These are phyloP conservation scores for Russula dissimulans DNA, from an alignment of 768 basidiomycete species.

Conservation along the genomic window DNA sequence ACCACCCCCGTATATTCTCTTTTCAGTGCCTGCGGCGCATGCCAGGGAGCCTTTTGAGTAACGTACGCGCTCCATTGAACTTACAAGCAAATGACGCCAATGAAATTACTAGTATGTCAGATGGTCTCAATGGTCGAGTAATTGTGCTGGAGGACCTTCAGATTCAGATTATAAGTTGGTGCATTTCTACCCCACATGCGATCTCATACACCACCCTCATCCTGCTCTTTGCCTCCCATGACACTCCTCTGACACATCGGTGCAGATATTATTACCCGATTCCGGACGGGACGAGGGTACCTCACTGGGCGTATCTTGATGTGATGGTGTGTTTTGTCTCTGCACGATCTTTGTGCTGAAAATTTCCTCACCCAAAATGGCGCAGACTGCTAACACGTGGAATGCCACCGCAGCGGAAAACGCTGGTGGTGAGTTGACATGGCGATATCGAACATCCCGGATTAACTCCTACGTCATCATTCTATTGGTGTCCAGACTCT, in stretches of 20 bases:
- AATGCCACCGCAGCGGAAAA: not conserved
- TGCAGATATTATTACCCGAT: not conserved
- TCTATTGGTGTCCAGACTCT: not conserved
- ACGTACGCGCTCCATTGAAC: not conserved
- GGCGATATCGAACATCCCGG: not conserved
- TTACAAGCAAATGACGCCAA: not conserved
- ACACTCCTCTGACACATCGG: not conserved
- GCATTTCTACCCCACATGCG: not conserved
- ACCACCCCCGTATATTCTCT: not conserved
- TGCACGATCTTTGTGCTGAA: not conserved
- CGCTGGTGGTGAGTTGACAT: not conserved
- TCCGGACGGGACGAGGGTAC: not conserved
- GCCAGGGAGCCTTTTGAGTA: not conserved
- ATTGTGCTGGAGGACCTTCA: too few species aligned
- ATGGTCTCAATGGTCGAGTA: not conserved
- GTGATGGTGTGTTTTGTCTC: not conserved
- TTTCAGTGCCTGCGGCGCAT: not conserved
- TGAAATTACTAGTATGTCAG: not conserved
- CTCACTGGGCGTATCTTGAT: conserved; percentile 1
- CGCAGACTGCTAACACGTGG: not conserved
- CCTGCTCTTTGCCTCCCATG: not conserved
- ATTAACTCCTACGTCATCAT: not conserved
- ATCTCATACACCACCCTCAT: too few species aligned
- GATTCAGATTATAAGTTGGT: too few species aligned
- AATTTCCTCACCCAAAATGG: not conserved